Evolutionary conservation across 176 grass and related monocot species (phyloP).

Genomic region (Rhynchospora pubera): DNA sequence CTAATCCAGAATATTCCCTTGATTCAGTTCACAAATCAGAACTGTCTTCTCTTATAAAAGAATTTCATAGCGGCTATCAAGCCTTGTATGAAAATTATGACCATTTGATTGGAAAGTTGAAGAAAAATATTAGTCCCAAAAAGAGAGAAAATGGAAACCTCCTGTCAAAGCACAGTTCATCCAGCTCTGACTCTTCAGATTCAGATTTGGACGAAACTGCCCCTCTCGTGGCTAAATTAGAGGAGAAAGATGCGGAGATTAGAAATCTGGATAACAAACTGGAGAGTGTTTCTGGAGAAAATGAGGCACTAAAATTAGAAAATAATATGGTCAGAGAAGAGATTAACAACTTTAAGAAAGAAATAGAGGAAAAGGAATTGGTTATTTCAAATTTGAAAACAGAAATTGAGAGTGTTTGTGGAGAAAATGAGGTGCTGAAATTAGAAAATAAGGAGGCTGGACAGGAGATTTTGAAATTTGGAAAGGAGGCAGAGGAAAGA

Average conservation of each 20-base stretch:
- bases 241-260: constrained; percentile 21
- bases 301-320: constrained; percentile 21
- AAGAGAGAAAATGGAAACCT: constrained; percentile 7
- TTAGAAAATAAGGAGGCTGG: constrained; percentile 18
- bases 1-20: constrained; percentile 28
- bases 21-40: constrained; percentile 50
- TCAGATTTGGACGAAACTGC: constrained; percentile 38
- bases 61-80: constrained; percentile 70
- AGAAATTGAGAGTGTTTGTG: constrained; percentile 32
- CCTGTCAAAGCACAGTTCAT: constrained; percentile 40
- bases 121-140: constrained; percentile 36
- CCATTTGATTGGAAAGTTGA: constrained; percentile 58
- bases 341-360: neutral
- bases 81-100: constrained; percentile 59
- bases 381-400: constrained; percentile 19
- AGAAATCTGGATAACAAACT: constrained; percentile 12
- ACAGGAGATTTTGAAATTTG: constrained; percentile 1
- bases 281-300: constrained; percentile 16
- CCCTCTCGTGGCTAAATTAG: neutral
- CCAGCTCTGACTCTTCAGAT: constrained; percentile 59
- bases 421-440: constrained; percentile 21
- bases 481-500: neutral
- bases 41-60: constrained; percentile 70
- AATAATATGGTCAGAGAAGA: constrained; percentile 16
- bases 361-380: constrained; percentile 7